A percentile compares a stretch with the other conserved stretches of the same genome.
These are phyloP conservation scores for Talaromyces sp. DNA, from an alignment of 2,329 filamentous ascomycete species.

Conservation along the genomic window DNA sequence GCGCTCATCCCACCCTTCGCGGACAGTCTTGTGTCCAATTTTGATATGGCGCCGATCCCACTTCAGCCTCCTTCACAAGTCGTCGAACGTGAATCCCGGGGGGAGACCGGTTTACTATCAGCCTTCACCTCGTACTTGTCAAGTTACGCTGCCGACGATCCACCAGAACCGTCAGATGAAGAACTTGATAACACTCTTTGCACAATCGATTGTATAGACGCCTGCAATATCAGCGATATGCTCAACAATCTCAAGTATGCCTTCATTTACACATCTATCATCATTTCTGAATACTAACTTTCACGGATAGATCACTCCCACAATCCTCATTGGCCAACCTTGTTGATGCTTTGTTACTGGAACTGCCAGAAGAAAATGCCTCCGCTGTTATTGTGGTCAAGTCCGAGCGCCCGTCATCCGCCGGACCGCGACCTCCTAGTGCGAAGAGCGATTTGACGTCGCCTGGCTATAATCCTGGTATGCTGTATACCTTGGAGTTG, in stretches of 20 bases:
- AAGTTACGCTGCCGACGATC: slow-evolving; percentile 97
- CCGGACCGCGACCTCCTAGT: slow-evolving; percentile 59
- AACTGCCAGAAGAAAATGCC: slow-evolving; percentile 82
- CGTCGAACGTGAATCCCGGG: slow-evolving; percentile 79
- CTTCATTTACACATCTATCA: slow-evolving; percentile 14
- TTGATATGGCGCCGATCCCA: slow-evolving; percentile 78
- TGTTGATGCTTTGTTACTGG: slow-evolving; percentile 71
- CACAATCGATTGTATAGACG: slow-evolving; percentile 89
- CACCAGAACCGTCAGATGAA: slow-evolving; percentile 94
- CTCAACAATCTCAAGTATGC: slow-evolving; percentile 75
- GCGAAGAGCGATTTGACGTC: slow-evolving; percentile 56
- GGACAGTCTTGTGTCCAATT: slow-evolving; percentile 59
- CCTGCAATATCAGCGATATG: slow-evolving; percentile 79
- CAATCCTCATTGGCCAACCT: slow-evolving; percentile 59
- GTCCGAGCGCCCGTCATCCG: slow-evolving; percentile 68
- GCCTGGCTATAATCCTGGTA: slow-evolving; percentile 75
- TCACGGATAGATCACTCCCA: slow-evolving; percentile 57
- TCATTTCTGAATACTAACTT: slow-evolving; percentile 24
- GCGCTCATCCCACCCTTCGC: slow-evolving; percentile 85
- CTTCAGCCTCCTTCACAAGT: slow-evolving; percentile 88
- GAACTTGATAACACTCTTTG: slow-evolving; percentile 94
- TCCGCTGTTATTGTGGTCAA: slow-evolving; percentile 86
- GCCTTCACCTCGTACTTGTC: slow-evolving; percentile 95
- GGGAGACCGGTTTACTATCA: slow-evolving; percentile 84
- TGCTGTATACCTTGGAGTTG: slow-evolving; percentile 89